phyloP scores from a whole-genome alignment of 352 stramenopile species.

The Blastocystis sp. region DNA sequence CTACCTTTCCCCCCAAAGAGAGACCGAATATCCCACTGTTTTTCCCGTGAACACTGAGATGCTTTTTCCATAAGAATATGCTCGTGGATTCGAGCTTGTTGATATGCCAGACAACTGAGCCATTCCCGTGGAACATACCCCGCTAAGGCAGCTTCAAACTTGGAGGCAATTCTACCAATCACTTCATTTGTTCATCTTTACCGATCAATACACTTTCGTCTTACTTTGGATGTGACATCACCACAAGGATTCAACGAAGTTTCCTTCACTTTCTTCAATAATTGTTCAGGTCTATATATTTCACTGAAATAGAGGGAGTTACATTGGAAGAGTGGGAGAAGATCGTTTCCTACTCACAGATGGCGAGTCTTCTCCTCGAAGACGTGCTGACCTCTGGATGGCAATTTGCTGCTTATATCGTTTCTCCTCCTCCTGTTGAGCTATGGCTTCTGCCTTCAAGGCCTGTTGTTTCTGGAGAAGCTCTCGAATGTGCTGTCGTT shows the following conservation, averaged over 20 bases:
- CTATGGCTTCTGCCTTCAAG: too few relatives aligned
- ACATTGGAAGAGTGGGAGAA: background rate
- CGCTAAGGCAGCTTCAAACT: background rate
- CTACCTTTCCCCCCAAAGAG: background rate
- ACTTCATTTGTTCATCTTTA: background rate
- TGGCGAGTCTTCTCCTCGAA: too few relatives aligned
- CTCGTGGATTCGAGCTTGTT: conserved; percentile 30
- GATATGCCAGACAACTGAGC: background rate
- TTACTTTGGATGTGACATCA: background rate
- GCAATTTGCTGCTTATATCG: too few relatives aligned
- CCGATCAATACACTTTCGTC: background rate
- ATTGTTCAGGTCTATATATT: background rate
- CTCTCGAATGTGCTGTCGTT: too few relatives aligned
- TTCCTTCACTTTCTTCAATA: background rate
- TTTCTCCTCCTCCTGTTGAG: too few relatives aligned
- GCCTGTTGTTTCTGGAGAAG: too few relatives aligned
- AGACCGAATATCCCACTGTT: background rate
- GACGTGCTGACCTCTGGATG: too few relatives aligned
- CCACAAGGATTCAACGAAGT: background rate
- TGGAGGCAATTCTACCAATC: background rate
- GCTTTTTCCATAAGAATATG: background rate
- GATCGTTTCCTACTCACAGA: too few relatives aligned
- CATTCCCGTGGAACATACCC: background rate
- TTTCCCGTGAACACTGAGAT: too few relatives aligned
- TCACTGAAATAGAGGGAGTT: background rate